Conservation (phyloP, 2,329 filamentous ascomycete genomes). For the Colletotrichum ledebouriae region DNA sequence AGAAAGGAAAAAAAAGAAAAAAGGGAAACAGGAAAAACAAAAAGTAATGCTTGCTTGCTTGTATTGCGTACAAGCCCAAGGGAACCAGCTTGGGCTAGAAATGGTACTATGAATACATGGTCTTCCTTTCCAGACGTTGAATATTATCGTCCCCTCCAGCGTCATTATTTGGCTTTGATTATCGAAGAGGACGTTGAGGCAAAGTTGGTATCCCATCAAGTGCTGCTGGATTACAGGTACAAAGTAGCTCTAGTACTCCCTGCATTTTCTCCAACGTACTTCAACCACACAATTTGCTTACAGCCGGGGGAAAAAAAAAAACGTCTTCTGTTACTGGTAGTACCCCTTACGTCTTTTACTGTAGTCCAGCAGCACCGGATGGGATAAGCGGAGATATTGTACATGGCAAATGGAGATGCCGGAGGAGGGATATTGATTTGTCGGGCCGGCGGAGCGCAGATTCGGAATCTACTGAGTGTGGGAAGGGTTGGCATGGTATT, state of each 20-base stretch:
- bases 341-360: too few relatives aligned
- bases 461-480: background rate
- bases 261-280: too few relatives aligned
- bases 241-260: too few relatives aligned
- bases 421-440: background rate
- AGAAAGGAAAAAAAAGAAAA: background rate
- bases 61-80: too few relatives aligned
- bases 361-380: too few relatives aligned
- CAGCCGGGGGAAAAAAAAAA: too few relatives aligned
- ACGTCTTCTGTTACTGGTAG: too few relatives aligned
- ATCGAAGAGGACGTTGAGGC: background rate
- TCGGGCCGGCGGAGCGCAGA: background rate
- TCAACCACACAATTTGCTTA: too few relatives aligned
- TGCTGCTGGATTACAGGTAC: too few relatives aligned
- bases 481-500: background rate
- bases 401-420: conserved; percentile 11
- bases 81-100: background rate
- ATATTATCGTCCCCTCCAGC: background rate
- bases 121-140: background rate
- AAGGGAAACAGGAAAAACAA: too few relatives aligned
- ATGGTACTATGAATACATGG: background rate
- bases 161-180: background rate
- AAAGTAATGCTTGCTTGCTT: too few relatives aligned
- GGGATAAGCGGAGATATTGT: conserved; percentile 2
- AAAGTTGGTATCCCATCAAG: too few relatives aligned